These are phyloP conservation scores for Coemansia aciculifera DNA, from an alignment of 192 early-diverging fungal species.

Conservation along the genomic window DNA sequence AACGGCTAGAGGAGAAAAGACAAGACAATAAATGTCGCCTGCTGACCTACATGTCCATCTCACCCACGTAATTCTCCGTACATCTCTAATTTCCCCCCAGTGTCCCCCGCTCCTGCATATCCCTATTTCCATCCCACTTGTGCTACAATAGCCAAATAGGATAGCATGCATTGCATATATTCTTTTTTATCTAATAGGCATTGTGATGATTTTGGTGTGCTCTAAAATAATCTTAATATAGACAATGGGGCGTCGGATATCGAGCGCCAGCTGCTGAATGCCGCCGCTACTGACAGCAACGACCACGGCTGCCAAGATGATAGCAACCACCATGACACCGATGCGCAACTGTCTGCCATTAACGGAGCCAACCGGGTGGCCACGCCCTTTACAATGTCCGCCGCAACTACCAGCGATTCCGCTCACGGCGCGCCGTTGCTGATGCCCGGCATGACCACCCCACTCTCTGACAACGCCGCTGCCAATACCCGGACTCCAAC, in stretches of 20 bases:
- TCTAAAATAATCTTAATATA: conserved; percentile 13
- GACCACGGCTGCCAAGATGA: not conserved
- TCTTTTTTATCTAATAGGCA: conserved; percentile 10
- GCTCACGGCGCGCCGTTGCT: not conserved
- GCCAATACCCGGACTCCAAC: not conserved
- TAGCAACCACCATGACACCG: not conserved
- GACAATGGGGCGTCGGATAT: conserved; percentile 16
- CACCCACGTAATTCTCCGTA: not conserved
- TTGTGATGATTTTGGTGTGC: conserved; percentile 8
- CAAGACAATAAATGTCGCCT: not conserved
- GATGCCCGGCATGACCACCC: conserved; percentile 6
- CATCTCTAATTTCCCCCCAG: not conserved
- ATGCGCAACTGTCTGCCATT: not conserved
- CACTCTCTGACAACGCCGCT: not conserved
- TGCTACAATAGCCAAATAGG: conserved; percentile 10
- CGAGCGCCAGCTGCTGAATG: conserved; percentile 20
- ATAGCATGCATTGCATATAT: conserved; percentile 12
- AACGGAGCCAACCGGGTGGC: conserved; percentile 11
- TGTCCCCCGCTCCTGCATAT: conserved; percentile 4
- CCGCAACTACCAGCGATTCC: conserved; percentile 8
- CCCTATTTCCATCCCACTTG: not conserved
- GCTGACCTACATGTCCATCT: not conserved
- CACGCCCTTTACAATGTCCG: conserved; percentile 12
- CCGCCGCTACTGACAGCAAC: not conserved
- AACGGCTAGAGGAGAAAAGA: not conserved